A percentile compares a stretch with the other conserved stretches of the same genome.
These are phyloP conservation scores for Lignosus rhinocerotis DNA, from an alignment of 1,284 basidiomycete species.

Conservation along the genomic window DNA sequence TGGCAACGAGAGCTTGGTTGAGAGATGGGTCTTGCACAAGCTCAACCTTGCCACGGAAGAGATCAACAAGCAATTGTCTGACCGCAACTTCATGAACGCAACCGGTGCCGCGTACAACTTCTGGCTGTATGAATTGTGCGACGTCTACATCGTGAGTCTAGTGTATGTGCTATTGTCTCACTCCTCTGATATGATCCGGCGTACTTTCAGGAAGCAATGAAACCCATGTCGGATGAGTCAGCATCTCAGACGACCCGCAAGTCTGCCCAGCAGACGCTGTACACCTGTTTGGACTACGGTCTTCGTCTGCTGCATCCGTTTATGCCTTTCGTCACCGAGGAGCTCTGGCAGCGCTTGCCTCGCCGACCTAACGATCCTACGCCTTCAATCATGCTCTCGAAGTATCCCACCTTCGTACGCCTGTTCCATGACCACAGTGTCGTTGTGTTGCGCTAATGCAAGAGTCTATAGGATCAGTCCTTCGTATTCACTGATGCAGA, in stretches of 20 bases:
- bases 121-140: slow-evolving; percentile 98
- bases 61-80: slow-evolving; percentile 75
- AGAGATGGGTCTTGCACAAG: slow-evolving; percentile 96
- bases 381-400: slow-evolving; percentile 87
- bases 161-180: neutral
- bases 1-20: slow-evolving; percentile 88
- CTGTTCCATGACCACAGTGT: neutral
- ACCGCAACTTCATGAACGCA: slow-evolving; percentile 92
- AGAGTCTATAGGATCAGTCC: slow-evolving; percentile 50
- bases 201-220: slow-evolving; percentile 86
- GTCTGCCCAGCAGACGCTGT: slow-evolving; percentile 95
- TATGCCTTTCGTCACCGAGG: slow-evolving; percentile 99
- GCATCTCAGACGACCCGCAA: slow-evolving; percentile 62
- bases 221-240: slow-evolving; percentile 88
- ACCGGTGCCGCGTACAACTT: slow-evolving; percentile 89
- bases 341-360: slow-evolving; percentile 96
- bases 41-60: slow-evolving; percentile 81
- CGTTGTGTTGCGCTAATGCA: neutral
- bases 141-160: slow-evolving; percentile 86
- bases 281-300: slow-evolving; percentile 92
- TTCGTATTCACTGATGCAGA: slow-evolving; percentile 78
- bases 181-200: neutral
- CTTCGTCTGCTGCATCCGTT: slow-evolving; percentile 93
- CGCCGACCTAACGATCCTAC: slow-evolving; percentile 80
- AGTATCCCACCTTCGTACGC: slow-evolving; percentile 72